A percentile compares a stretch with the other conserved stretches of the same genome.
Conservation (phyloP, 140 eudicot genomes). For the Flaveria floridana region DNA sequence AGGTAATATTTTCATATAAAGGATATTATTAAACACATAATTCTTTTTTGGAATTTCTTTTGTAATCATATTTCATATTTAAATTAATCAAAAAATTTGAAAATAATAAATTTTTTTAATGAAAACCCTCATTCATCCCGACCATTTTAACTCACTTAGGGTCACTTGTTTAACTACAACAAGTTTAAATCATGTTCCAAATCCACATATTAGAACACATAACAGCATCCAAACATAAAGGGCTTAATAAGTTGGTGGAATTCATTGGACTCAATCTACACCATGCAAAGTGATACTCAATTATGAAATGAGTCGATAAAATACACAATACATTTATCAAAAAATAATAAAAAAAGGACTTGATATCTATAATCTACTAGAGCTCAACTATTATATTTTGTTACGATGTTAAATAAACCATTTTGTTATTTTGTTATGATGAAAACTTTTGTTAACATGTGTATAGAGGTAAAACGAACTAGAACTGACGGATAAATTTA, state of each 20-base stretch:
- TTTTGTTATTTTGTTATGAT: no score
- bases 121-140: no score
- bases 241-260: constrained; percentile 1
- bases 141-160: background rate
- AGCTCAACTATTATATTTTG: background rate
- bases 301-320: background rate
- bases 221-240: background rate
- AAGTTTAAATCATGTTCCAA: background rate
- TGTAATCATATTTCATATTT: no score
- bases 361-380: background rate
- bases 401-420: background rate
- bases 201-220: background rate
- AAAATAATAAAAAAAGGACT: background rate
- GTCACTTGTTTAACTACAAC: background rate
- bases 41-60: no score
- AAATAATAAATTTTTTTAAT: no score
- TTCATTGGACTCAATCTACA: background rate
- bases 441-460: no score
- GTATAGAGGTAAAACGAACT: no score
- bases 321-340: background rate
- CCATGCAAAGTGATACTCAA: constrained; percentile 8
- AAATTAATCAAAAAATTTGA: no score
- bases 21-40: no score
- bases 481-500: no score
- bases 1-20: no score